A percentile compares a stretch with the other conserved stretches of the same genome.
Evolutionary conservation across 805 yeast genomes (phyloP).

Genomic region (Pichia heedii): DNA sequence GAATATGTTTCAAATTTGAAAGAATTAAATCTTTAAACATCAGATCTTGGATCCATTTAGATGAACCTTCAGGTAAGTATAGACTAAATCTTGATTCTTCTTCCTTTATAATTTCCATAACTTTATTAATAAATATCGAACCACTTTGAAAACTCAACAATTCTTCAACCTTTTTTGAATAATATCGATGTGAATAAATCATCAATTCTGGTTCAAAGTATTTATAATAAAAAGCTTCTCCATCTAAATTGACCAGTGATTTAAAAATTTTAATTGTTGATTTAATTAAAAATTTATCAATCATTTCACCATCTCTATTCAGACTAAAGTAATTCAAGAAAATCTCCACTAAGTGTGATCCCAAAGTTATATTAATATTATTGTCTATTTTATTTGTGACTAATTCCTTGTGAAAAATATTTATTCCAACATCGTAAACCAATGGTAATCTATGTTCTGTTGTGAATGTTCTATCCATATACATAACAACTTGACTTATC

Average conservation of each 20-base stretch:
- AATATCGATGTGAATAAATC: constrained; percentile 46
- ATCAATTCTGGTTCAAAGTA: constrained; percentile 62
- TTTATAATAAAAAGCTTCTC: constrained; percentile 54
- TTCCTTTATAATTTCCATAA: constrained; percentile 44
- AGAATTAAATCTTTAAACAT: constrained; percentile 54
- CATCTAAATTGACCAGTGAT: constrained; percentile 42
- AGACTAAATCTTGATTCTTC: constrained; percentile 51
- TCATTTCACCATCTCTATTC: constrained; percentile 45
- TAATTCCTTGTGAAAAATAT: constrained; percentile 52
- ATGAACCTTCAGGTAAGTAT: constrained; percentile 45
- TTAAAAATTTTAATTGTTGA: constrained; percentile 66
- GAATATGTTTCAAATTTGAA: constrained; percentile 45
- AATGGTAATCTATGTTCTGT: constrained; percentile 54
- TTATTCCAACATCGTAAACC: constrained; percentile 66
- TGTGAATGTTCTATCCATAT: constrained; percentile 77
- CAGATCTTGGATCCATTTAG: constrained; percentile 43
- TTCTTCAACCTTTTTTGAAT: constrained; percentile 36
- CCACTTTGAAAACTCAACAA: constrained; percentile 40
- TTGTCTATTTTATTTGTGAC: constrained; percentile 33
- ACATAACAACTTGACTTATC: constrained; percentile 78
- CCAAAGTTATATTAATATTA: constrained; percentile 36
- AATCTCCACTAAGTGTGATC: constrained; percentile 37
- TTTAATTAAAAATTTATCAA: constrained; percentile 51
- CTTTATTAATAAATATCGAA: constrained; percentile 42
- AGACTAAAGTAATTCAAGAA: constrained; percentile 48